These are phyloP conservation scores for Phialophora macrospora DNA, from an alignment of 2,329 filamentous ascomycete species.

Conservation along the genomic window DNA sequence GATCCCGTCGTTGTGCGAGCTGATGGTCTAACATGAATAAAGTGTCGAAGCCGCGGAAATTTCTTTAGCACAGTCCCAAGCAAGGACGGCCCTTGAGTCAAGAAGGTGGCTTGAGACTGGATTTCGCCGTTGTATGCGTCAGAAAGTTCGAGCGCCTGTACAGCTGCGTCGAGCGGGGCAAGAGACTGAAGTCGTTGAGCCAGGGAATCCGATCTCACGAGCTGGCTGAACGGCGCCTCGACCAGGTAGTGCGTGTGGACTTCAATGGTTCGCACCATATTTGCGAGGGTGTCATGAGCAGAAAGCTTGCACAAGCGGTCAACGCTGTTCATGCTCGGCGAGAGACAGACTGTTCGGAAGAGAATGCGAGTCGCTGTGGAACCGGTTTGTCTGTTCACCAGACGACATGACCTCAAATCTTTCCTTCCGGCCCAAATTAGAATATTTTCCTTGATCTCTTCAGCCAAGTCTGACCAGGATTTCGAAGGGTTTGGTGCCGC, in stretches of 20 bases:
- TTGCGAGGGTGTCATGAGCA: neutral
- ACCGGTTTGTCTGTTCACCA: slow-evolving; percentile 9
- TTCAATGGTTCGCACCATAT: slow-evolving; percentile 3
- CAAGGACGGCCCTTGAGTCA: neutral
- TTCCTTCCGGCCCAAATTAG: neutral
- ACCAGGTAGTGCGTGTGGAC: slow-evolving; percentile 16
- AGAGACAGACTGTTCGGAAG: slow-evolving; percentile 13
- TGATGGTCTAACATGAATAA: slow-evolving; percentile 3
- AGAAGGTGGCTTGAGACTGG: neutral
- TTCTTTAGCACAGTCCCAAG: neutral
- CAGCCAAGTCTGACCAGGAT: slow-evolving; percentile 1
- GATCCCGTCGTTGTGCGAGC: slow-evolving; percentile 1
- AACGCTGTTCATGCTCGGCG: slow-evolving; percentile 14
- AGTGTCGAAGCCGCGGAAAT: slow-evolving; percentile 8
- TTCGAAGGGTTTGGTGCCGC: neutral
- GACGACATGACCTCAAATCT: slow-evolving; percentile 15
- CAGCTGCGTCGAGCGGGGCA: slow-evolving; percentile 9
- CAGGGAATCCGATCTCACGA: neutral
- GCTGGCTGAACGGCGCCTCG: neutral
- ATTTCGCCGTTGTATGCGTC: slow-evolving; percentile 3
- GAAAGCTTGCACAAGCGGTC: slow-evolving; percentile 8
- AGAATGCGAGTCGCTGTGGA: slow-evolving; percentile 12
- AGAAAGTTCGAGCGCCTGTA: neutral
- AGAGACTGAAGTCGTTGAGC: neutral
- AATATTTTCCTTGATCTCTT: slow-evolving; percentile 15